Base-by-base conservation (phyloP, 139 green algal genomes). In the Ettlia oleoabundans region DNA sequence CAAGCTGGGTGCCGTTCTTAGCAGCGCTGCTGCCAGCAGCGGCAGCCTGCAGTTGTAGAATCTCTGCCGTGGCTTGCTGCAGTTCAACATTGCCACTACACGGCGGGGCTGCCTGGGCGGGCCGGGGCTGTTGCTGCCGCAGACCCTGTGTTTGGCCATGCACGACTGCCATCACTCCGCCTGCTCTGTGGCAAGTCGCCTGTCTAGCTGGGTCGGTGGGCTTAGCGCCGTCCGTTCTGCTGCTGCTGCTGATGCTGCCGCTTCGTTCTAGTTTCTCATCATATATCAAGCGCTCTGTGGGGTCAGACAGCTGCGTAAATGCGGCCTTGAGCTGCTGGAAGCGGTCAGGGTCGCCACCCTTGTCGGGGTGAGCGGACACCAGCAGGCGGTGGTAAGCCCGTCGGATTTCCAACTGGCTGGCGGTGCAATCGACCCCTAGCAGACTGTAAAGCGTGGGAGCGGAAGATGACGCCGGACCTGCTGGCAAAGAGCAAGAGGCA, bases 341-440 rank as follows among this genome's bases (percentile, higher is more conserved):
- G 5, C 15, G 32, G 13, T 74, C 76, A 13, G 37, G 24, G 42
- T n/a, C 22, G 75, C 82, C 82, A 35, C 82, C 82, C 43, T 87
- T 87, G 67, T 87, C 82, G 15, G 82, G 82, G 47, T 87, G 82
- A 4, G 64, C 75, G 8, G 42, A 32, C 15, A 83, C 64, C 15
- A 87, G n/a, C 24, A 62, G 53, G 41, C 62, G 66, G 33, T 51
- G 66, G 82, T 87, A 87, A 18, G 82, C 82, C 26, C 55, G 22
- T 22, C 76, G 61, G 21, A 87, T 33, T 10, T 87, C 62, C 0
- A 38, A 42, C 2, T 41, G 30, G 2, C 24, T 84, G 13, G 82
- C 82, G 28, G 10, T 37, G 18, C 41, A 19, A 26, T 53, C 18
- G 13, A 87, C 13, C 7, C 75, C 82, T 32, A 87, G 76, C 40